Percentiles rank a stretch among this genome's conserved stretches.
Evolutionary conservation across 2,329 filamentous ascomycete genomes (phyloP).

Genomic region (Neopestalotiopsis clavispora): DNA sequence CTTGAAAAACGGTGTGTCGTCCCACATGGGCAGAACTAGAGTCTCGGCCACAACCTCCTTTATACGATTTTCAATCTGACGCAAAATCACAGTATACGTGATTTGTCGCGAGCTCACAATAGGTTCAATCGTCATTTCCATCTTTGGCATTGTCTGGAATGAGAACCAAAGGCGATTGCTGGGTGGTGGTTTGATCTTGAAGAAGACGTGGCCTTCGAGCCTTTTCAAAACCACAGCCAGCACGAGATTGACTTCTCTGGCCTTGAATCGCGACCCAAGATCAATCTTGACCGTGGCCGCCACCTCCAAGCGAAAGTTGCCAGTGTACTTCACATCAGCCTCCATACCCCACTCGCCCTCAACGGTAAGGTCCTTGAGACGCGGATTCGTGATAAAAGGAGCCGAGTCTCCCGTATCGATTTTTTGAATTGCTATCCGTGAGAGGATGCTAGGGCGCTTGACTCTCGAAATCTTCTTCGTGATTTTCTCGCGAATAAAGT

Average conservation of each 20-base stretch:
- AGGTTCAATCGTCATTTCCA: conserved; percentile 93
- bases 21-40: conserved; percentile 91
- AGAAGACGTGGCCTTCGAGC: conserved; percentile 81
- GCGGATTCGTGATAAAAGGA: conserved; percentile 87
- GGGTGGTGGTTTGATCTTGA: conserved; percentile 91
- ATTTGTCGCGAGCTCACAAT: conserved; percentile 96
- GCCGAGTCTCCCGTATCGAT: conserved; percentile 88
- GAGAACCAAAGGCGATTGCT: conserved; percentile 97
- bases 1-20: conserved; percentile 89
- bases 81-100: conserved; percentile 88
- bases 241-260: conserved; percentile 86
- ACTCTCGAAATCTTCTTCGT: conserved; percentile 96
- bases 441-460: conserved; percentile 89
- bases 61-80: conserved; percentile 93
- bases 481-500: conserved; percentile 81
- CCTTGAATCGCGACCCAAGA: conserved; percentile 85
- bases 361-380: conserved; percentile 85
- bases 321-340: conserved; percentile 85
- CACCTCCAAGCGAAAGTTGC: conserved; percentile 87
- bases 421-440: conserved; percentile 78
- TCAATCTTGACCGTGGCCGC: conserved; percentile 93
- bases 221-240: conserved; percentile 85
- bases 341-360: conserved; percentile 90
- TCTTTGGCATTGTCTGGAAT: conserved; percentile 91
- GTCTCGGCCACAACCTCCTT: conserved; percentile 94